Conservation (phyloP, 148 eudicot genomes). For the Chenopodium suecicum region DNA sequence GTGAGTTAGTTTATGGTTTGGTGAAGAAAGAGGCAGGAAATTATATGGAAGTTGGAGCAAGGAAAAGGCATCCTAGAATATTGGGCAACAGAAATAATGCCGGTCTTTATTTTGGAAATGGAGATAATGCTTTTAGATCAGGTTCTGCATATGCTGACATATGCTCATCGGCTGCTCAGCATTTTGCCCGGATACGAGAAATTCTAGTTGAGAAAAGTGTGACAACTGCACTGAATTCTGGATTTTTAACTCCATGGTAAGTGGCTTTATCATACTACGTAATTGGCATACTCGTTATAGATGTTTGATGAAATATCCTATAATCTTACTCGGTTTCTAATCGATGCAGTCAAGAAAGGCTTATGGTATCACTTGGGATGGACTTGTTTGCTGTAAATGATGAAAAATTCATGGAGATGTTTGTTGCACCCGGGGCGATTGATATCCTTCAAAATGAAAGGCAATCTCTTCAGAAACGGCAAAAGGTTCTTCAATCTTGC, state of each 20-base stretch:
- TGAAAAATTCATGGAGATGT: constrained; percentile 97
- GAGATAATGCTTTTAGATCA: constrained; percentile 46
- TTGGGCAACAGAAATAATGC: constrained; percentile 53
- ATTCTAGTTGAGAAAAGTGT: constrained; percentile 88
- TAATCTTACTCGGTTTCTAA: constrained; percentile 8
- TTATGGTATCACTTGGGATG: constrained; percentile 76
- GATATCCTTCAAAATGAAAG: constrained; percentile 70
- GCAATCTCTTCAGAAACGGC: constrained; percentile 85
- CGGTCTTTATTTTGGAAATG: constrained; percentile 44
- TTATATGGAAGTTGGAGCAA: constrained; percentile 67
- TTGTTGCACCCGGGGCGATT: constrained; percentile 91
- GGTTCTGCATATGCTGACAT: constrained; percentile 85
- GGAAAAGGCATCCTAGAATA: constrained; percentile 71
- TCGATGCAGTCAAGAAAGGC: constrained; percentile 66
- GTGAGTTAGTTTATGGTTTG: constrained; percentile 52
- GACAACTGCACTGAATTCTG: constrained; percentile 80
- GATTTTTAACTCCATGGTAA: constrained; percentile 93
- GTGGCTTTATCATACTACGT: not conserved
- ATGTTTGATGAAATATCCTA: not conserved
- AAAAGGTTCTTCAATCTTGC: constrained; percentile 82
- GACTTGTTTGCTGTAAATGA: constrained; percentile 89
- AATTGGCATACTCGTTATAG: not conserved
- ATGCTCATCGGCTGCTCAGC: constrained; percentile 80
- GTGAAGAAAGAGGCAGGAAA: constrained; percentile 82
- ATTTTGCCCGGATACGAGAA: constrained; percentile 97